Evolutionary conservation across 805 yeast genomes (phyloP), one percentile per base, ranked within the genome.

Genomic region (Clavispora carvajalis): DNA sequence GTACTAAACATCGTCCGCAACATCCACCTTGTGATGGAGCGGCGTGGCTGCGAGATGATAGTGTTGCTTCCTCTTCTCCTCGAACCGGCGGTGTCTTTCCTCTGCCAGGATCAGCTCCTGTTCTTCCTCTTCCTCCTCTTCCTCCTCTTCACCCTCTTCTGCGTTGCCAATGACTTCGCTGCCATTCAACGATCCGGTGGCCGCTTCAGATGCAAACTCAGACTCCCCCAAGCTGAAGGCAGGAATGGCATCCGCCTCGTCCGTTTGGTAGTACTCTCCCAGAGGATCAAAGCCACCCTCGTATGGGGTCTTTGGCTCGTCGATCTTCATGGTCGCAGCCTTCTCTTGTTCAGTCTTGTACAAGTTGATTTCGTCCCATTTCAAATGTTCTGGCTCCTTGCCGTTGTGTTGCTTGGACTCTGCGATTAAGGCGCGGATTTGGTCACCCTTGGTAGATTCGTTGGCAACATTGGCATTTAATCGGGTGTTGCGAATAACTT

Each of bases 251-350:
- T 44, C 53, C 22, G 58, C 76, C 3, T 74, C 77, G 53, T 84
- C 91, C 5, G 75, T 77, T 38, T 74, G 72, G 51, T 88, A 87
- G 56, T 85, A 84, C 53, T 89, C 95, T 23, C 86, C 87, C 39
- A 76, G 71, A 1, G 93, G 90, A 53, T 84, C 81, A 21, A 86
- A 83, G 1, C 95, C 95, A 9, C 93, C 95, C 57, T 86, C 95
- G 54, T 84, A 90, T 5, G 97, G 97, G 1, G 97, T 90, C 68
- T 90, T 90, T 17, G 97, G 97, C 59, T 90, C 97, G 55, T 87
- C 95, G 33, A 90, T 87, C 52, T 81, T 80, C 88, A 82, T 82
- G 22, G 86, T 82, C 17, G 88, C 76, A 9, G 73, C 62, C 60
- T 79, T 79, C 51, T 83, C 86, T 57, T 78, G 85, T 56, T 89